A percentile compares a stretch with the other conserved stretches of the same genome.
phyloP scores from a whole-genome alignment of 2,329 filamentous ascomycete genomes.

The Calonectria fujianensis region DNA sequence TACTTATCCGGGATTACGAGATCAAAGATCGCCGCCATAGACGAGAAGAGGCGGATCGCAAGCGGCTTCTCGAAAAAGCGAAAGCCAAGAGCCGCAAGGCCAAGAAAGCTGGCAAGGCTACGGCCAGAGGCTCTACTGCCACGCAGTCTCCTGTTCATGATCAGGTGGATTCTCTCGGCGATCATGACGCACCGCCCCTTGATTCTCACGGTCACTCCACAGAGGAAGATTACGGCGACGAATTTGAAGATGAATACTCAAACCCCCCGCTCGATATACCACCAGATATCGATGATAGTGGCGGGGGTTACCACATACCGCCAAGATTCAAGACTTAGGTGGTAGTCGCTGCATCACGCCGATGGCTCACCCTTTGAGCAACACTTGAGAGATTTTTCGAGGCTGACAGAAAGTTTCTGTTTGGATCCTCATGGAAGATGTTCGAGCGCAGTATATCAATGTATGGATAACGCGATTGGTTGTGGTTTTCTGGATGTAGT shows the following conservation, averaged over 20 bases:
- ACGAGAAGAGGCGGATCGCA: conserved; percentile 89
- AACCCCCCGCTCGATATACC: conserved; percentile 45
- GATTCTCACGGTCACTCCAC: conserved; percentile 60
- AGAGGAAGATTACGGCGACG: conserved; percentile 63
- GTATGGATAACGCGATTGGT: conserved; percentile 4
- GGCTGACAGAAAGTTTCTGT: not conserved
- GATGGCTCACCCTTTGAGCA: conserved; percentile 1
- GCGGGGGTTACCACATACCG: conserved; percentile 41
- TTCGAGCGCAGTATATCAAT: not conserved
- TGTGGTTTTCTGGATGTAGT: conserved; percentile 26
- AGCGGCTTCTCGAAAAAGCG: conserved; percentile 90
- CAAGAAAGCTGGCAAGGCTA: conserved; percentile 82
- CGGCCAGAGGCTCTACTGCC: conserved; percentile 54
- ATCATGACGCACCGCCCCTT: conserved; percentile 47
- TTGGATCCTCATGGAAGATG: conserved; percentile 17
- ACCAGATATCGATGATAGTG: conserved; percentile 36
- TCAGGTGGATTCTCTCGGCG: conserved; percentile 50
- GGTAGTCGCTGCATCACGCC: conserved; percentile 7
- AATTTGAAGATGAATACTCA: conserved; percentile 55
- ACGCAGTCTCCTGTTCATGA: conserved; percentile 51
- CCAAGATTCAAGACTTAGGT: conserved; percentile 43
- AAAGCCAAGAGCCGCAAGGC: conserved; percentile 94
- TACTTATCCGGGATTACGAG: conserved; percentile 93
- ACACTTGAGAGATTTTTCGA: not conserved
- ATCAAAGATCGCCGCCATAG: conserved; percentile 92